phyloP scores from a whole-genome alignment of 176 grass and related monocot species.

The Hyparrhenia diplandra region DNA sequence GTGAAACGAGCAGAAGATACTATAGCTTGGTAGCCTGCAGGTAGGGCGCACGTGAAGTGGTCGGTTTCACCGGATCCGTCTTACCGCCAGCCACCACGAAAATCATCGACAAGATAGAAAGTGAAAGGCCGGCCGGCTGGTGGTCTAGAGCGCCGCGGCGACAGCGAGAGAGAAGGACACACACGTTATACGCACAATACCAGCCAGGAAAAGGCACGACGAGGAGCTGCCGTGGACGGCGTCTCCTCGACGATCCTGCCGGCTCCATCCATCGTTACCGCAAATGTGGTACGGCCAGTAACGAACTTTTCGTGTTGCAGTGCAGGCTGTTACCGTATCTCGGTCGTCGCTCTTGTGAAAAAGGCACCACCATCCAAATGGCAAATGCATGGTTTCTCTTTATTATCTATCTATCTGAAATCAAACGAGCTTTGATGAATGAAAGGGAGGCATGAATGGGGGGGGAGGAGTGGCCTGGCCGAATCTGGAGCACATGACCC shows the following conservation, averaged over 20 bases:
- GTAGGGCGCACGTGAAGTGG: too few species aligned
- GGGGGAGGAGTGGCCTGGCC: slow-evolving; percentile 12
- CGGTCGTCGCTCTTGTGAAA: not conserved
- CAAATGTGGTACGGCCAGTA: too few species aligned
- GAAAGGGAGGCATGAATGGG: not conserved
- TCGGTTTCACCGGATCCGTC: not conserved
- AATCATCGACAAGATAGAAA: slow-evolving; percentile 2
- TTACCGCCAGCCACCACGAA: not conserved
- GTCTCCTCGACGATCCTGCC: not conserved
- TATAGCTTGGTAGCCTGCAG: too few species aligned
- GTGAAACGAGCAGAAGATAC: too few species aligned
- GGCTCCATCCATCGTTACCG: too few species aligned
- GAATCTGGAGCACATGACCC: slow-evolving; percentile 65
- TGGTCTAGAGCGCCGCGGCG: too few species aligned
- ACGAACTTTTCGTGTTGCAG: not conserved
- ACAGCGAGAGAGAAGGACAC: not conserved
- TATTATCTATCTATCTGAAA: too few species aligned
- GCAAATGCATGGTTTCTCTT: not conserved
- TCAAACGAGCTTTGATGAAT: not conserved
- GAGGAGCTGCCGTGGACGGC: not conserved
- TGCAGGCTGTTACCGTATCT: not conserved
- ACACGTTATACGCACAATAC: not conserved
- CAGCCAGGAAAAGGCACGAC: not conserved
- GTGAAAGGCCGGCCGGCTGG: not conserved
- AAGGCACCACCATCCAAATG: not conserved